These are phyloP conservation scores for Kwoniella dendrophila DNA, from an alignment of 768 basidiomycete genomes.

Conservation along the genomic window DNA sequence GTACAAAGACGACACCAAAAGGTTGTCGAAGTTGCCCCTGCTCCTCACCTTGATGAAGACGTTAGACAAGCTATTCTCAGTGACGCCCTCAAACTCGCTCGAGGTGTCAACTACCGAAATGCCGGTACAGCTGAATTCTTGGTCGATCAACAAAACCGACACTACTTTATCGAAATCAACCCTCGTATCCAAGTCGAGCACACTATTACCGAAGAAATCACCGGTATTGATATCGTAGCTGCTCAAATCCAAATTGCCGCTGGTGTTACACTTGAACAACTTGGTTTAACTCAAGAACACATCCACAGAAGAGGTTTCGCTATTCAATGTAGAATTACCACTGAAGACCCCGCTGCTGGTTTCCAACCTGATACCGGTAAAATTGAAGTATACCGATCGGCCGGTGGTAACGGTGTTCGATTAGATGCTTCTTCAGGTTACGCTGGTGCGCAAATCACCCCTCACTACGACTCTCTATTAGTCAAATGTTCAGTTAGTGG, in stretches of 20 bases:
- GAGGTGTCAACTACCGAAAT: slow-evolving; percentile 90
- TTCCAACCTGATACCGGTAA: slow-evolving; percentile 99
- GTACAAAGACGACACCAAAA: slow-evolving; percentile 98
- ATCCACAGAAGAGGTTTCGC: slow-evolving; percentile 95
- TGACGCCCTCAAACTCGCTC: slow-evolving; percentile 93
- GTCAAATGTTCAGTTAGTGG: slow-evolving; percentile 96
- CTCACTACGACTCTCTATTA: slow-evolving; percentile 95
- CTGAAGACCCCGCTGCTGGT: slow-evolving; percentile 84
- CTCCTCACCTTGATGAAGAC: slow-evolving; percentile 88
- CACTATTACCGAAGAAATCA: slow-evolving; percentile 99
- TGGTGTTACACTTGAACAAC: slow-evolving; percentile 89
- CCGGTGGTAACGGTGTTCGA: slow-evolving; percentile 97
- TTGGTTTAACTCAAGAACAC: slow-evolving; percentile 92
- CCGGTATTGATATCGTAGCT: slow-evolving; percentile 97
- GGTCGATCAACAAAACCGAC: slow-evolving; percentile 91
- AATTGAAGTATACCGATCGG: slow-evolving; percentile 97
- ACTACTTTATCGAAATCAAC: slow-evolving; percentile 99
- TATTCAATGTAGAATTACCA: slow-evolving; percentile 97
- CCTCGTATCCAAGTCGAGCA: slow-evolving; percentile 99
- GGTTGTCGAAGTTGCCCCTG: slow-evolving; percentile 91
- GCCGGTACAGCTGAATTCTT: slow-evolving; percentile 98
- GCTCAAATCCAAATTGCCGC: slow-evolving; percentile 99
- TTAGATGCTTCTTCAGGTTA: slow-evolving; percentile 96
- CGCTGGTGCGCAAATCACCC: slow-evolving; percentile 98
- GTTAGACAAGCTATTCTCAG: slow-evolving; percentile 80